Percentiles rank a stretch among this genome's conserved stretches.
Conservation (phyloP, 768 basidiomycete genomes). For the Hemileccinum impolitum region DNA sequence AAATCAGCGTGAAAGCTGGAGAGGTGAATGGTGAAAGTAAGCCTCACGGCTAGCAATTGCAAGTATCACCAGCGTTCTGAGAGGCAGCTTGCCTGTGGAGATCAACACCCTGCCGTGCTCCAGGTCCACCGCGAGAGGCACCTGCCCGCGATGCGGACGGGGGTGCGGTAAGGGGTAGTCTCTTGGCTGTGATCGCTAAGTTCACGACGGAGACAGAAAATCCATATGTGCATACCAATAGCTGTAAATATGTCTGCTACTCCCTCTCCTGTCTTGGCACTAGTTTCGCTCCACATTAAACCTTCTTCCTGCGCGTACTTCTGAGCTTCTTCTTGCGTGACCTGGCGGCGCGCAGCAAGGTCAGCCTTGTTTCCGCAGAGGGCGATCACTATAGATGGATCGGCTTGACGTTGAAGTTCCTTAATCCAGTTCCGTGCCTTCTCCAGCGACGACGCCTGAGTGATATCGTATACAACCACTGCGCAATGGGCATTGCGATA, state of each 20-base stretch:
- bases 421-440: constrained; percentile 96
- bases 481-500: constrained; percentile 94
- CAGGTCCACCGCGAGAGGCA: constrained; percentile 47
- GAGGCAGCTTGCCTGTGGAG: constrained; percentile 64
- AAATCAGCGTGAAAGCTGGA: constrained; percentile 10
- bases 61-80: constrained; percentile 55
- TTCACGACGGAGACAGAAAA: not conserved
- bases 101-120: constrained; percentile 67
- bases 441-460: constrained; percentile 85
- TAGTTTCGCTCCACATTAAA: constrained; percentile 89
- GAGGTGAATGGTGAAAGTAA: constrained; percentile 1
- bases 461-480: constrained; percentile 96
- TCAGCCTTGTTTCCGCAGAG: constrained; percentile 97
- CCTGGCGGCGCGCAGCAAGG: constrained; percentile 79
- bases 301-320: constrained; percentile 93
- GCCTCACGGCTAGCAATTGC: constrained; percentile 61
- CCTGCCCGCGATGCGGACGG: constrained; percentile 59
- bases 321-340: constrained; percentile 83
- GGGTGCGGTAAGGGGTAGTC: constrained; percentile 78
- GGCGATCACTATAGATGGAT: constrained; percentile 94
- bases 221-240: constrained; percentile 57
- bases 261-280: constrained; percentile 85
- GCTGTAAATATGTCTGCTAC: constrained; percentile 83
- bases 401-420: constrained; percentile 95
- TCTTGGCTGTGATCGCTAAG: constrained; percentile 59